phyloP scores from a whole-genome alignment of 805 yeast genomes.

The Wickerhamomyces bisporus region DNA sequence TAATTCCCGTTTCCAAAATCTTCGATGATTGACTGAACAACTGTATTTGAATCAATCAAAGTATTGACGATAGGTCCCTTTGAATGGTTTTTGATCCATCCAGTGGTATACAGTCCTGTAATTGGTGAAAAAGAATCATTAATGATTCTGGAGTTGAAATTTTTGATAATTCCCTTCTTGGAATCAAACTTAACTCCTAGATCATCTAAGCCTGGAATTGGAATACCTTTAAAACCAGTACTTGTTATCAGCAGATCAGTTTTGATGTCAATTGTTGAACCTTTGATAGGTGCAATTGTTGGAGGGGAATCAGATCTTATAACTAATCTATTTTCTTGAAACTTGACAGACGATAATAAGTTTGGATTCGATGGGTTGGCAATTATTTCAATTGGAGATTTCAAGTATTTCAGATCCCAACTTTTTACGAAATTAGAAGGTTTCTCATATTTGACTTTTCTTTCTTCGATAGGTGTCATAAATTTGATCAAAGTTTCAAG shows the following conservation, averaged over 20 bases:
- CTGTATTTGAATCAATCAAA: conserved; percentile 74
- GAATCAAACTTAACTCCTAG: conserved; percentile 44
- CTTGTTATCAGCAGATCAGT: conserved; percentile 73
- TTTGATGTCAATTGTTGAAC: conserved; percentile 25
- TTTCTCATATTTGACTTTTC: conserved; percentile 16
- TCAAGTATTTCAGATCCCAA: conserved; percentile 71
- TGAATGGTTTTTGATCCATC: conserved; percentile 89
- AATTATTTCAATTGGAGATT: conserved; percentile 53
- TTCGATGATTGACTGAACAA: conserved; percentile 58
- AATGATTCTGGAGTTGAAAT: conserved; percentile 40
- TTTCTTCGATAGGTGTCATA: conserved; percentile 27
- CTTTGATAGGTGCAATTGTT: conserved; percentile 22
- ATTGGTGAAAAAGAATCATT: conserved; percentile 19
- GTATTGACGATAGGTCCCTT: conserved; percentile 89
- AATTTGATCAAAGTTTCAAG: conserved; percentile 58
- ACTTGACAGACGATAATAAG: conserved; percentile 40
- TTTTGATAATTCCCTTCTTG: conserved; percentile 39
- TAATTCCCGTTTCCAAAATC: conserved; percentile 40
- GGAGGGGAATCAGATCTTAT: conserved; percentile 28
- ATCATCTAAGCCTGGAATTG: conserved; percentile 48
- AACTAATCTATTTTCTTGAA: conserved; percentile 41
- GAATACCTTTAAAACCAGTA: conserved; percentile 74
- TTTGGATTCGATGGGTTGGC: conserved; percentile 28
- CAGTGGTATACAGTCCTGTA: conserved; percentile 68
- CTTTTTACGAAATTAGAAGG: conserved; percentile 11